phyloP scores from a whole-genome alignment of 805 yeast genomes.

The Yamadazyma paraphyllophila region DNA sequence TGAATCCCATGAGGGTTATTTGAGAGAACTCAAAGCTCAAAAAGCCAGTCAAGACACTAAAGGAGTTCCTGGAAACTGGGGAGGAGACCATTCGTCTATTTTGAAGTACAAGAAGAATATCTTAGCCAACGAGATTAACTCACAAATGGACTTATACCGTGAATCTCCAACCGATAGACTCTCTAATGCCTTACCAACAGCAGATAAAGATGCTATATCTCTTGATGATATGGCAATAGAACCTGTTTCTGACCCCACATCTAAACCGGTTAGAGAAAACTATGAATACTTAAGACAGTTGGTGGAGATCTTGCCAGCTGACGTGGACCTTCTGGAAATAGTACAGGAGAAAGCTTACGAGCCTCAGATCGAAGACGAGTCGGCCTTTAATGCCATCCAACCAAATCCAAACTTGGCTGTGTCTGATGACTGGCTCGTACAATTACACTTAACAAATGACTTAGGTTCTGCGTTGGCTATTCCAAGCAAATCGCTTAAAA shows the following conservation, averaged over 20 bases:
- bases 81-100: constrained; percentile 16
- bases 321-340: constrained; percentile 32
- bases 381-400: constrained; percentile 34
- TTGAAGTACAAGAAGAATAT: constrained; percentile 28
- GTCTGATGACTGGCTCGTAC: constrained; percentile 63
- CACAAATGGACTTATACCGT: constrained; percentile 6
- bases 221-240: constrained; percentile 2
- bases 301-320: constrained; percentile 31
- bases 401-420: constrained; percentile 46
- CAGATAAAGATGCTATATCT: not conserved
- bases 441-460: constrained; percentile 52
- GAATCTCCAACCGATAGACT: constrained; percentile 2
- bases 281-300: constrained; percentile 35
- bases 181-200: not conserved
- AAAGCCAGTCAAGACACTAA: constrained; percentile 26
- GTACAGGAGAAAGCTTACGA: constrained; percentile 68
- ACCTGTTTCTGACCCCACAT: constrained; percentile 3
- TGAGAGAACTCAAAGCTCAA: constrained; percentile 36
- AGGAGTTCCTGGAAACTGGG: constrained; percentile 41
- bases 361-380: constrained; percentile 46
- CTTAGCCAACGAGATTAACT: constrained; percentile 29
- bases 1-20: constrained; percentile 24
- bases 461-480: constrained; percentile 39
- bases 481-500: not conserved
- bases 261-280: constrained; percentile 15